Conservation (phyloP, 2,329 filamentous ascomycete species). For the Sclerotinia borealis region DNA sequence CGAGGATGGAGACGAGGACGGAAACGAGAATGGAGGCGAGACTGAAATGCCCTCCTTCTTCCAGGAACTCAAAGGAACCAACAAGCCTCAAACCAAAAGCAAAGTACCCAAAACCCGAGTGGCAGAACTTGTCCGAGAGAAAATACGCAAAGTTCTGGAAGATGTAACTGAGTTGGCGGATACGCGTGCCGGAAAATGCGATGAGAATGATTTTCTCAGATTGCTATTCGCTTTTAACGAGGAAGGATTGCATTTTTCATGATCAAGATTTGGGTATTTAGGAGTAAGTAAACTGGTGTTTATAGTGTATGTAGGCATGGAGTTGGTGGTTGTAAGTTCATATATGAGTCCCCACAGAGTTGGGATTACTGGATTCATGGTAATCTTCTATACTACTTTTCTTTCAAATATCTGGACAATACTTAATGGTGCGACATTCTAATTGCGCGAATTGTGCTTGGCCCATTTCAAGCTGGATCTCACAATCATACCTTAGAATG, state of each 20-base stretch:
- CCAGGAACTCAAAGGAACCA: slow-evolving; percentile 52
- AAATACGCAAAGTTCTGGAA: slow-evolving; percentile 80
- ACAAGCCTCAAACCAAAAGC: slow-evolving; percentile 56
- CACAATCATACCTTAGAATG: not conserved
- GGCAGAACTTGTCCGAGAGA: slow-evolving; percentile 73
- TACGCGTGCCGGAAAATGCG: slow-evolving; percentile 76
- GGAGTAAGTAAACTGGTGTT: slow-evolving; percentile 15
- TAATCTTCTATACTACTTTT: not conserved
- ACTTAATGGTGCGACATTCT: not conserved
- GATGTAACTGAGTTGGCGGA: slow-evolving; percentile 74
- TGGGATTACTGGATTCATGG: slow-evolving; percentile 1
- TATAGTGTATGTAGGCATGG: slow-evolving; percentile 16
- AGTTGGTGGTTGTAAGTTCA: slow-evolving; percentile 17
- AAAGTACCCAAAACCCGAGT: slow-evolving; percentile 75
- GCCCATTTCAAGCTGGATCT: not conserved
- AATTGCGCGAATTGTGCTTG: not conserved
- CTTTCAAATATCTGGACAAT: not conserved
- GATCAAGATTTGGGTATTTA: slow-evolving; percentile 9
- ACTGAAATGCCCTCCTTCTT: slow-evolving; percentile 82
- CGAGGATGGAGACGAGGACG: slow-evolving; percentile 46
- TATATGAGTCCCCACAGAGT: not conserved
- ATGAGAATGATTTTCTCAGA: slow-evolving; percentile 86
- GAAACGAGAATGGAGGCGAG: slow-evolving; percentile 37
- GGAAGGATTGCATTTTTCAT: slow-evolving; percentile 79
- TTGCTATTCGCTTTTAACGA: slow-evolving; percentile 78